Percentiles rank a stretch among this genome's conserved stretches.
Evolutionary conservation across 2,329 filamentous ascomycete species (phyloP).

Genomic region (Neonectria faginata): DNA sequence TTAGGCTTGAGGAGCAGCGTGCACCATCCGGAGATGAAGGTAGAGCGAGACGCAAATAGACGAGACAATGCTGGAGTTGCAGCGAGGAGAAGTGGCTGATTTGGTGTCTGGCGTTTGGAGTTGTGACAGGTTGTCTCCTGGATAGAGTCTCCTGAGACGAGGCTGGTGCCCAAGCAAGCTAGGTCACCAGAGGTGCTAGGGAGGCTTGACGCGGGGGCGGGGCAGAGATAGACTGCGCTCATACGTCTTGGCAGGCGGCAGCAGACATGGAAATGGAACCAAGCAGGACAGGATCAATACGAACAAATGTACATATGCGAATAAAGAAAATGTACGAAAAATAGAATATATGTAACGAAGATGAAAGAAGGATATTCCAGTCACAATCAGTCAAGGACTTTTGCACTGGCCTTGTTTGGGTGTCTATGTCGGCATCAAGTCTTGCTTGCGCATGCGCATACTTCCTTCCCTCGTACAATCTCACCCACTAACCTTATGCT

Average conservation of each 20-base stretch:
- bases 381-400: too few species aligned
- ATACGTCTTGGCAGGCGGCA: not conserved
- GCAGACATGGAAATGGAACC: not conserved
- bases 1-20: conserved; percentile 8
- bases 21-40: conserved; percentile 2
- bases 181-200: conserved; percentile 17
- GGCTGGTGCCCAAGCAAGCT: conserved; percentile 34
- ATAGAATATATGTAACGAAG: not conserved
- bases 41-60: not conserved
- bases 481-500: too few species aligned
- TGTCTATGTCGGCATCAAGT: too few species aligned
- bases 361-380: too few species aligned
- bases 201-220: conserved; percentile 43
- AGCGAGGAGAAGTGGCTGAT: conserved; percentile 16
- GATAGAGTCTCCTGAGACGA: conserved; percentile 37
- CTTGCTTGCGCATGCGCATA: too few species aligned
- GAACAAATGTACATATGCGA: not conserved
- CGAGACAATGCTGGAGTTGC: not conserved
- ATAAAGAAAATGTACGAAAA: not conserved
- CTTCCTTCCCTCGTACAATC: too few species aligned
- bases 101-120: conserved; percentile 8
- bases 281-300: too few species aligned
- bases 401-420: too few species aligned
- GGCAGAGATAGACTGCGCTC: conserved; percentile 29
- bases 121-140: conserved; percentile 23